Percentiles rank a stretch among this genome's conserved stretches.
Conservation (phyloP, 176 grass and related monocot genomes). For the Zoysia pacifica region DNA sequence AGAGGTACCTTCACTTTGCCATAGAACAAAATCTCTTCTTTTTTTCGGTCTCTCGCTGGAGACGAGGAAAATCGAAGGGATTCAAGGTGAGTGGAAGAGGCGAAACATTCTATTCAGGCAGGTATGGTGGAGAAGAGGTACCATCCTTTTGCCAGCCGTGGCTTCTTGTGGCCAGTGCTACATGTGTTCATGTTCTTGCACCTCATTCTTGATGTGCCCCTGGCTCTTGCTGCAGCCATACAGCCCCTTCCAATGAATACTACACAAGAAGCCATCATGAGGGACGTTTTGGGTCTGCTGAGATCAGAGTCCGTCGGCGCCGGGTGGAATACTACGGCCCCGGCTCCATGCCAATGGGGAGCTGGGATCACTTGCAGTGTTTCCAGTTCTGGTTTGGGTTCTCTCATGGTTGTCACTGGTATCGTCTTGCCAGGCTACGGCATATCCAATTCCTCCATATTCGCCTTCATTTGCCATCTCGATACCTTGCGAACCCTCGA, state of each 20-base stretch:
- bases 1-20: too few species aligned
- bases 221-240: neutral
- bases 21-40: too few species aligned
- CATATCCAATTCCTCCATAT: constrained; percentile 33
- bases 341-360: constrained; percentile 42
- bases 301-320: too few species aligned
- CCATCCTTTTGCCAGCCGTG: constrained; percentile 10
- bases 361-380: constrained; percentile 1
- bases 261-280: constrained; percentile 11
- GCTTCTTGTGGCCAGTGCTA: constrained; percentile 18
- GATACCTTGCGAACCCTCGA: constrained; percentile 50
- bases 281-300: too few species aligned
- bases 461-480: constrained; percentile 46
- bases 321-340: constrained; percentile 32
- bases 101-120: neutral
- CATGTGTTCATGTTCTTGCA: too few species aligned
- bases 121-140: constrained; percentile 15
- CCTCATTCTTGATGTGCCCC: neutral
- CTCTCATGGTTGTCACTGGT: constrained; percentile 15
- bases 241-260: neutral
- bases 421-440: constrained; percentile 40
- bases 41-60: too few species aligned
- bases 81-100: neutral
- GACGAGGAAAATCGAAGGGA: neutral
- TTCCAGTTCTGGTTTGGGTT: neutral